Conservation (phyloP, 1,284 basidiomycete species). For the Malassezia restricta region DNA sequence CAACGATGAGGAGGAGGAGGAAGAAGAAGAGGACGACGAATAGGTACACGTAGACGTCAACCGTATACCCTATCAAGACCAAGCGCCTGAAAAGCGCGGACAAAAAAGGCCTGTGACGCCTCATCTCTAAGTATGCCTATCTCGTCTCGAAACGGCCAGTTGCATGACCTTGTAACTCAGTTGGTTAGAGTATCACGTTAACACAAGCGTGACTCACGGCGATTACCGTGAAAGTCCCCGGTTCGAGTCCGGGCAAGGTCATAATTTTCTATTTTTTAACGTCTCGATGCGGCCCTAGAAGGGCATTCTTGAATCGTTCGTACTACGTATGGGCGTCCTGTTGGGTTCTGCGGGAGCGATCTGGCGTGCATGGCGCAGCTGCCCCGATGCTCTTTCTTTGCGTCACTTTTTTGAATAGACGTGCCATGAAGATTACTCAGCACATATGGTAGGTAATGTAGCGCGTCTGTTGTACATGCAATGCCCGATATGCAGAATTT, state of each 20-base stretch:
- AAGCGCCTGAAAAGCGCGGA: background rate
- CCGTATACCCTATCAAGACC: background rate
- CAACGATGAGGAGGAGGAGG: conserved; percentile 16
- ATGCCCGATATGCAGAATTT: no score
- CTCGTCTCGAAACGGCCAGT: background rate
- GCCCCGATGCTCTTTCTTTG: no score
- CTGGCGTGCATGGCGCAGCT: no score
- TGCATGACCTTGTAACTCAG: conserved; percentile 17
- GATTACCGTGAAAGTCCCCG: conserved; percentile 19
- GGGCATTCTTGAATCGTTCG: no score
- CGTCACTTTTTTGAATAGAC: no score
- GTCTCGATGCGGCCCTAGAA: no score
- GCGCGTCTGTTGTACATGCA: no score
- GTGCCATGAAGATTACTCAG: no score
- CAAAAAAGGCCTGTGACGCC: background rate
- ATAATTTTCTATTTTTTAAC: conserved; percentile 1
- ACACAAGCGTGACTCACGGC: conserved; percentile 6
- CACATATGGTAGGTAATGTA: no score
- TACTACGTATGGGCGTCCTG: no score
- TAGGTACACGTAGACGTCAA: conserved; percentile 6
- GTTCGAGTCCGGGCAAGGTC: conserved; percentile 19
- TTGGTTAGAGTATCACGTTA: conserved; percentile 22
- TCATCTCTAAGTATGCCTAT: background rate
- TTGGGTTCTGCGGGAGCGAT: no score
- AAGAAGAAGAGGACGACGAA: conserved; percentile 21